phyloP scores from a whole-genome alignment of 768 basidiomycete species.

The Hemileccinum impolitum region DNA sequence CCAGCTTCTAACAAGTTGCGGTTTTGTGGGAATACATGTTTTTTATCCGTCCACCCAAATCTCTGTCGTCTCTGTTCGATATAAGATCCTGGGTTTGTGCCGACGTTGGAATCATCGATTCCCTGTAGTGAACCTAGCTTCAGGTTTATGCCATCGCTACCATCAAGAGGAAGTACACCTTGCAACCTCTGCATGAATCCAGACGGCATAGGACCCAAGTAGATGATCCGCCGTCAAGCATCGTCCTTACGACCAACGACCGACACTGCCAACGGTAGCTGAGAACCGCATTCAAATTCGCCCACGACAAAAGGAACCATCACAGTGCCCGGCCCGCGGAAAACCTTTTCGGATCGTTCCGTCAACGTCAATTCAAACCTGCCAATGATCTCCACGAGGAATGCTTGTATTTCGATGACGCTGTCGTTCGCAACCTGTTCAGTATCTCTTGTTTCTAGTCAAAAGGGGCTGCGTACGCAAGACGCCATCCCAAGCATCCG shows the following conservation, averaged over 20 bases:
- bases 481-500: constrained; percentile 32
- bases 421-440: constrained; percentile 13
- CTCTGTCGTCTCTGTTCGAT: no score
- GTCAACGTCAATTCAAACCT: constrained; percentile 49
- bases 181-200: no score
- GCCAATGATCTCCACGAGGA: constrained; percentile 52
- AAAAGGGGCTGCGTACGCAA: constrained; percentile 22
- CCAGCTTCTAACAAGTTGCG: no score
- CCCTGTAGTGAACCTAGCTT: no score
- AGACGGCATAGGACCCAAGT: no score
- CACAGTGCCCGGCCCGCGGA: constrained; percentile 26
- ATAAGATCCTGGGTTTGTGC: no score
- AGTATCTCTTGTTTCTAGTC: background rate
- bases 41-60: no score
- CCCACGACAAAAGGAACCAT: constrained; percentile 36
- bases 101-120: no score
- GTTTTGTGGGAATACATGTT: no score
- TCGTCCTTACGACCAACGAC: constrained; percentile 7
- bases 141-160: no score
- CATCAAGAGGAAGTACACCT: no score
- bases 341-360: constrained; percentile 26
- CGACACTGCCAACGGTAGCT: constrained; percentile 31
- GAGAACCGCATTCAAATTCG: constrained; percentile 28
- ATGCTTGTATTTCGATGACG: constrained; percentile 53
- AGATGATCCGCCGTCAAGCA: no score